Evolutionary conservation across 768 basidiomycete species (phyloP).

Genomic region (Boletellus sp.): DNA sequence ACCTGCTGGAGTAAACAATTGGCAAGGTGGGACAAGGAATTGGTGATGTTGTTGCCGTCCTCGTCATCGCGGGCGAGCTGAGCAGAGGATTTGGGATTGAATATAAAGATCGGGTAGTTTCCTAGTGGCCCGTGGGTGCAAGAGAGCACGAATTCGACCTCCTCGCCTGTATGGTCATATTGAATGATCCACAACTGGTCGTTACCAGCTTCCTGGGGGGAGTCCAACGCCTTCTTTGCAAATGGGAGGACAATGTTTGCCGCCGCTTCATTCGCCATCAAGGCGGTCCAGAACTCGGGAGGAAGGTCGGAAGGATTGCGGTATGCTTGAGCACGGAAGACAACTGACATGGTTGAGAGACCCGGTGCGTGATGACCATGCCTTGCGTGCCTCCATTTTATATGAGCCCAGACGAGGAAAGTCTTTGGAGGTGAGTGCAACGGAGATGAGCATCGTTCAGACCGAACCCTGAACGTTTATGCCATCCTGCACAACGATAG

Average conservation of each 20-base stretch:
- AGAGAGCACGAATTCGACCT: slow-evolving; percentile 47
- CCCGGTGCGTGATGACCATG: slow-evolving; percentile 13
- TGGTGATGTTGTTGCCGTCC: slow-evolving; percentile 27
- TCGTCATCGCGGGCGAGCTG: slow-evolving; percentile 28
- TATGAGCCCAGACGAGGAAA: neutral
- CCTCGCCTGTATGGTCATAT: slow-evolving; percentile 8
- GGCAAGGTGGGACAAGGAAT: slow-evolving; percentile 43
- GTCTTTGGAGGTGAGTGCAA: neutral
- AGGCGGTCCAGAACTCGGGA: slow-evolving; percentile 25
- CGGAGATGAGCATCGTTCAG: neutral
- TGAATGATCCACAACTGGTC: slow-evolving; percentile 33
- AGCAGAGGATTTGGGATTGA: slow-evolving; percentile 40
- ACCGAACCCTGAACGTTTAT: neutral
- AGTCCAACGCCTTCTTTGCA: slow-evolving; percentile 28
- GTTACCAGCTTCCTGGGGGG: neutral
- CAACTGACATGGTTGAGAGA: slow-evolving; percentile 21
- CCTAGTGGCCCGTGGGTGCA: slow-evolving; percentile 55
- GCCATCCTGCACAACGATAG: slow-evolving; percentile 18
- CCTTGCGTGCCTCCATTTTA: neutral
- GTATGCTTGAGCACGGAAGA: slow-evolving; percentile 5
- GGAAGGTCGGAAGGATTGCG: slow-evolving; percentile 16
- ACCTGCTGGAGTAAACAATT: slow-evolving; percentile 35
- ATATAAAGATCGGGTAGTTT: slow-evolving; percentile 65
- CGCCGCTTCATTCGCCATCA: slow-evolving; percentile 29
- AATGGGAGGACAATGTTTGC: slow-evolving; percentile 43